Evolutionary conservation across 2,329 filamentous ascomycete genomes (phyloP).

Genomic region (Xylaria sp.): DNA sequence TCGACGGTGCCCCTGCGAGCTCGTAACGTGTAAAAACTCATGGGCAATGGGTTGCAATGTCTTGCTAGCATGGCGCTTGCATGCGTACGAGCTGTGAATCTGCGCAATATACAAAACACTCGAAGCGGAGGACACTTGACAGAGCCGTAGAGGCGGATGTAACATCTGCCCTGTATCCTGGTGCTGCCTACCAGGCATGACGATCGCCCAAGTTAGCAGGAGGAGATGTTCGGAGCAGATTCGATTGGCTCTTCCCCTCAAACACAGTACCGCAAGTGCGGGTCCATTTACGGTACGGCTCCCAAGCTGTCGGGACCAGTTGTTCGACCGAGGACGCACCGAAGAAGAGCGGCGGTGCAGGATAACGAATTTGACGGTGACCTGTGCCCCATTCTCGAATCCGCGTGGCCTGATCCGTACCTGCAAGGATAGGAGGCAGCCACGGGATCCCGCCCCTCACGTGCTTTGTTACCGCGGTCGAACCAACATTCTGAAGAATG

Average conservation of each 20-base stretch:
- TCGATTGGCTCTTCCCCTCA: background rate
- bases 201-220: background rate
- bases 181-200: no score
- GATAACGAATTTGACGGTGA: background rate
- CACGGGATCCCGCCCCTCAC: no score
- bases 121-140: background rate
- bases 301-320: conserved; percentile 17
- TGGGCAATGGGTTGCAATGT: background rate
- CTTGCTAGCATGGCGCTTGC: background rate
- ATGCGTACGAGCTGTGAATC: background rate
- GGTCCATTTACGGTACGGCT: conserved; percentile 5
- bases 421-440: no score
- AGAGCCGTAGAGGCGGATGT: background rate
- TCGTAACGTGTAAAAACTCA: background rate
- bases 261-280: background rate
- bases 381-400: background rate
- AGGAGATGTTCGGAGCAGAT: background rate
- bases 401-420: background rate
- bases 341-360: background rate
- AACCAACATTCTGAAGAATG: no score
- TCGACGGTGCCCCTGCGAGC: background rate
- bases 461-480: no score
- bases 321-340: background rate
- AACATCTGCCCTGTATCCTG: background rate
- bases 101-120: background rate